Evolutionary conservation across 2,329 filamentous ascomycete genomes (phyloP), one percentile per base, ranked within the genome.

Genomic region (Diaporthe vaccinii): DNA sequence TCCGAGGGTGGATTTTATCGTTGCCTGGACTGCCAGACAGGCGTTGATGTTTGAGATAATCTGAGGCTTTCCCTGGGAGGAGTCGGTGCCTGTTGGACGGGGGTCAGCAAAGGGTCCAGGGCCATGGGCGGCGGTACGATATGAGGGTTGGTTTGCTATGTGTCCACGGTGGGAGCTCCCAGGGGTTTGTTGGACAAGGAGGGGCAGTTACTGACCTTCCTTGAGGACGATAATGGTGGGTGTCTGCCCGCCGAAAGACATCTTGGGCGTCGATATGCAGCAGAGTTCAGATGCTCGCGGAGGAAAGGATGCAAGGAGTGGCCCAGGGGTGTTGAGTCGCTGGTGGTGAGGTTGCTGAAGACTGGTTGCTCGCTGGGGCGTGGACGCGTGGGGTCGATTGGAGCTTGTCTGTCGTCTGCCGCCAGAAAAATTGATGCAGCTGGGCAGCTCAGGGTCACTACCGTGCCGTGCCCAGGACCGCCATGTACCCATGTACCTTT

Each of bases 1-100:
- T 55, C 97, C 97, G 49, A 99, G 90, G 28, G 97, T 99, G 81
- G 94, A 95, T 88, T 98, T 97, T 87, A 99, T 96, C 76, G 96
- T 98, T 69, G 93, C 91, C 87, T 99, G 97, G 55, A 99, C 96
- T 34, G 97, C 96, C 81, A 98, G 89, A 85, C 97, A 99, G 79
- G 97, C 97, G 88, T 98, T 98, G 88, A 99, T 98, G 86, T 99
- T 99, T 81, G 96, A 97, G 81, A 99, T 87, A 82, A 99, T 93
- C 87, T 99, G 97, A 73, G 96, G 96, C 85, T 97, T 97, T 82
- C 97, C 97, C 86, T 99, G 97, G 72, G 97, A 98, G 81, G 95
- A 92, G 85, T 99, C 97, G 87, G 97, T 99, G 82, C 97, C 97
- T 98, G 81, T 78, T 78, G 77, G 36, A 67, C 51, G 73, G 71